Base-by-base conservation (phyloP, 257 asterid species). In the Solanum dulcamara region DNA sequence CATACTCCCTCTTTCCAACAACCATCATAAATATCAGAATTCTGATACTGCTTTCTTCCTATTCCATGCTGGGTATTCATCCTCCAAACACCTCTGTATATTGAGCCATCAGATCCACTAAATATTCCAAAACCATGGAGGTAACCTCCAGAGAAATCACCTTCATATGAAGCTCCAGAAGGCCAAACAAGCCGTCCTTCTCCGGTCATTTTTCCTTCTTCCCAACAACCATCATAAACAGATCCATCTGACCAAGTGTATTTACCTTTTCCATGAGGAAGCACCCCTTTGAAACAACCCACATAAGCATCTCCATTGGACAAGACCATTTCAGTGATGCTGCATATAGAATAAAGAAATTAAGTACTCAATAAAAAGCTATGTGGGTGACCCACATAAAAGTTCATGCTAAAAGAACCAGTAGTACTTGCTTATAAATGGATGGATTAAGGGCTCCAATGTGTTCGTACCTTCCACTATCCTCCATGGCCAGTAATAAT, bases 231-330 rank as follows among this genome's bases (percentile, higher is more conserved):
- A 84, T 92, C 95, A 85, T 94, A 95, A 85, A 90, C 62, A 7
- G 97, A 92, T 88, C 99, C 98, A 84, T 97, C 92, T n/a, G 91
- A 85, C 99, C 99, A 97, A 40, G 88, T 92, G 88, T 97, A 97
- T 83, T 88, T 93, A 87, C 98, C 98, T 86, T 92, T 92, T 84
- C 96, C 97, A 81, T 95, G 94, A 28, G 98, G 94, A 83, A 92
- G 85, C 80, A 44, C 85, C 86, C 91, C 93, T 88, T 89, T 88
- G 85, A 90, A 87, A 86, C 81, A 84, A 64, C 99, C 98, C 84
- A 70, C 42, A 88, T 97, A 97, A 62, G 84, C 89, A 88, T 95
- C 99, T 80, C 98, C 98, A 88, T 93, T 95, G 40, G 91, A 72
- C 87, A 97, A 92, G 67, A 90, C 90, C 85, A 90, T 93, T 85